Percentiles rank a stretch among this genome's conserved stretches.
phyloP scores from a whole-genome alignment of 2,329 filamentous ascomycete genomes.

The Rhinocladiella similis region DNA sequence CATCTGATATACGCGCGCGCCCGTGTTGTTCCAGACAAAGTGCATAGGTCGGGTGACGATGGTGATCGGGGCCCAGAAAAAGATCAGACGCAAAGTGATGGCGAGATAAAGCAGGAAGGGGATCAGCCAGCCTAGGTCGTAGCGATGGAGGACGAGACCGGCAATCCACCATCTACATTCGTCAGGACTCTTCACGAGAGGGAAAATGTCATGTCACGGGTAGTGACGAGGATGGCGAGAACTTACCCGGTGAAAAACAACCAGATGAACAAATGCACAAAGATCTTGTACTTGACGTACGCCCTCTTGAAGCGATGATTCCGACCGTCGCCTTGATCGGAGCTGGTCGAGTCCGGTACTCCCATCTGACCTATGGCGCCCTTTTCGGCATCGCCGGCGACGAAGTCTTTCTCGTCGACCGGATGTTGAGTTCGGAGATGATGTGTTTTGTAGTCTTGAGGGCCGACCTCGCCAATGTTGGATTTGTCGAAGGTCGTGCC shows the following conservation, averaged over 20 bases:
- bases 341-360: conserved; percentile 31
- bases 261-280: conserved; percentile 44
- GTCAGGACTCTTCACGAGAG: conserved; percentile 1
- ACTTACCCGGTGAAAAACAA: conserved; percentile 28
- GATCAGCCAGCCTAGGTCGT: conserved; percentile 77
- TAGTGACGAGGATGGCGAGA: background rate
- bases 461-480: conserved; percentile 35
- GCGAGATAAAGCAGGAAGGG: conserved; percentile 80
- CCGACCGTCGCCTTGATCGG: conserved; percentile 34
- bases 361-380: conserved; percentile 35
- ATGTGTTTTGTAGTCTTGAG: conserved; percentile 45
- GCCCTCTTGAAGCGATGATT: conserved; percentile 37
- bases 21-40: conserved; percentile 67
- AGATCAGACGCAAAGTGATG: conserved; percentile 71
- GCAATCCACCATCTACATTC: conserved; percentile 68
- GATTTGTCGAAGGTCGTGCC: conserved; percentile 43
- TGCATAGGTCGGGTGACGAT: conserved; percentile 67
- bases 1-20: conserved; percentile 56
- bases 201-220: background rate
- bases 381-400: conserved; percentile 43
- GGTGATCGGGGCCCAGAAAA: conserved; percentile 69
- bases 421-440: conserved; percentile 27
- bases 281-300: conserved; percentile 49
- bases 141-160: conserved; percentile 68
- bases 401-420: conserved; percentile 31